Evolutionary conservation across 2,329 filamentous ascomycete species (phyloP).

Genomic region (Paracamarosporium sp.): DNA sequence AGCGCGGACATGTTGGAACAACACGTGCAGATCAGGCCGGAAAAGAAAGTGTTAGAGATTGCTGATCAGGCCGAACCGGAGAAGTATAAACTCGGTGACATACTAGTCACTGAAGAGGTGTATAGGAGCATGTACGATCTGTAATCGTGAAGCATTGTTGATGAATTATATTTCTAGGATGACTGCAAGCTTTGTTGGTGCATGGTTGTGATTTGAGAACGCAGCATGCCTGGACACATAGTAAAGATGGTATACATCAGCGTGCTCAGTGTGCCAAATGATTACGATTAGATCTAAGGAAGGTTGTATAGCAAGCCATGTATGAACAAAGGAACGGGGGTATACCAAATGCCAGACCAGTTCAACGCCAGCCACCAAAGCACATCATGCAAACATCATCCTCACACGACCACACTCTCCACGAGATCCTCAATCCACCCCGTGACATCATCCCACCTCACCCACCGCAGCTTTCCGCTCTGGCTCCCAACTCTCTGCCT

Average conservation of each 20-base stretch:
- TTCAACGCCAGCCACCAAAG: neutral
- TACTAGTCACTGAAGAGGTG: neutral
- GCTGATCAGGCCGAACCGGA: neutral
- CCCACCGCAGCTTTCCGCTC: conserved; percentile 4
- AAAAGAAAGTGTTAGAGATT: neutral
- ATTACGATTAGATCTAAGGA: neutral
- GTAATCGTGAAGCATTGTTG: too few species aligned
- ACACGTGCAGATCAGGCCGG: neutral
- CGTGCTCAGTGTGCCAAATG: too few species aligned
- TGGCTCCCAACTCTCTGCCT: conserved; percentile 18
- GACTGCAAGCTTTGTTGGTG: too few species aligned
- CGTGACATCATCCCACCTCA: conserved; percentile 12
- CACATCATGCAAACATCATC: neutral
- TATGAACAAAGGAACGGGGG: neutral
- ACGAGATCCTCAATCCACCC: conserved; percentile 24
- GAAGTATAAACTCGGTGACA: neutral
- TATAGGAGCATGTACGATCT: neutral
- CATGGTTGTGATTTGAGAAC: too few species aligned
- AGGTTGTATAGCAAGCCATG: neutral
- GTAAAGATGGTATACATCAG: too few species aligned
- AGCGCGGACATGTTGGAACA: neutral
- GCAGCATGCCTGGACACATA: too few species aligned
- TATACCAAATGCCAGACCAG: conserved; percentile 1
- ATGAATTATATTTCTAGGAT: too few species aligned
- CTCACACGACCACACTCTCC: conserved; percentile 24